A percentile compares a stretch with the other conserved stretches of the same genome.
Evolutionary conservation across 2,329 filamentous ascomycete genomes (phyloP).

Genomic region (Scedosporium boydii): DNA sequence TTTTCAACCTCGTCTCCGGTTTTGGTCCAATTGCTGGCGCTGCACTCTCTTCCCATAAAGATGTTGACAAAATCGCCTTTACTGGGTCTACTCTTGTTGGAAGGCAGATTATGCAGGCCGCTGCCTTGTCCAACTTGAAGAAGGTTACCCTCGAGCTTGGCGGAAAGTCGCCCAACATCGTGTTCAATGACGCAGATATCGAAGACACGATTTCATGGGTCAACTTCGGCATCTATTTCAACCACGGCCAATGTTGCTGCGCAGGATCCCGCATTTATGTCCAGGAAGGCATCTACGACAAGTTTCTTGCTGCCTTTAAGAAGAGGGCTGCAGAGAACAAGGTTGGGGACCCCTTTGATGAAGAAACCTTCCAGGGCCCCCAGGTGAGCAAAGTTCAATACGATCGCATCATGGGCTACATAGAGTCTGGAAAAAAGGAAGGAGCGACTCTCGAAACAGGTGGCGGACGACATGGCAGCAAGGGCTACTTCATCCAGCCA

Average conservation of each 20-base stretch:
- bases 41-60: conserved; percentile 66
- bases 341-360: conserved; percentile 73
- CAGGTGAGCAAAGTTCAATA: conserved; percentile 80
- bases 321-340: conserved; percentile 63
- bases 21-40: conserved; percentile 72
- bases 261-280: conserved; percentile 79
- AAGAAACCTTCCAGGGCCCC: conserved; percentile 78
- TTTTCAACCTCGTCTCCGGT: conserved; percentile 69
- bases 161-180: conserved; percentile 73
- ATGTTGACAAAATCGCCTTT: conserved; percentile 76
- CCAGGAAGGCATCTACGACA: conserved; percentile 78
- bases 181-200: conserved; percentile 70
- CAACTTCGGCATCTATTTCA: conserved; percentile 60
- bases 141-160: conserved; percentile 74
- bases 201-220: conserved; percentile 71
- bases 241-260: conserved; percentile 59
- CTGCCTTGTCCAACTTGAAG: conserved; percentile 68
- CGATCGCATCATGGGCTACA: conserved; percentile 78
- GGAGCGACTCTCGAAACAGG: conserved; percentile 52
- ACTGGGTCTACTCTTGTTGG: conserved; percentile 68
- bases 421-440: conserved; percentile 55
- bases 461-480: conserved; percentile 57
- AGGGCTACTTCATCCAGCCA: conserved; percentile 86
- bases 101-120: conserved; percentile 71
- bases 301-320: conserved; percentile 76